Evolutionary conservation across 306 rosid genomes (phyloP).

Genomic region (Rosa persica): DNA sequence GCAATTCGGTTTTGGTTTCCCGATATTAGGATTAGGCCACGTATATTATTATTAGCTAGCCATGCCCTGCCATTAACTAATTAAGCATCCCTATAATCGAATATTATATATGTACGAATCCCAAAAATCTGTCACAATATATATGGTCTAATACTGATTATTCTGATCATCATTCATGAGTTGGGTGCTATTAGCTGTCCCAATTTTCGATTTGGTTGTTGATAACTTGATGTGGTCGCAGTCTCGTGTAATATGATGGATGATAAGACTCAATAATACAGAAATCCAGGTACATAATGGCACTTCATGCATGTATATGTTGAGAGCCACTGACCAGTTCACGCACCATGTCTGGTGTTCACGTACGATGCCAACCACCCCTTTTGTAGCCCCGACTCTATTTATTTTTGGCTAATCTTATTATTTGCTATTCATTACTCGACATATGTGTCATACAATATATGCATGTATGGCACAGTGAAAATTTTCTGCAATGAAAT

Average conservation of each 20-base stretch:
- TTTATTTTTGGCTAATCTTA: background rate
- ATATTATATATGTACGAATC: background rate
- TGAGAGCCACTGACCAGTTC: background rate
- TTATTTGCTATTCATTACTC: background rate
- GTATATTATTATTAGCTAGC: background rate
- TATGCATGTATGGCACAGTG: background rate
- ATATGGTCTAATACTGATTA: background rate
- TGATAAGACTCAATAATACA: background rate
- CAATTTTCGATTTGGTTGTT: conserved; percentile 3
- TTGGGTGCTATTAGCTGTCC: background rate
- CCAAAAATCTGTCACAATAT: background rate
- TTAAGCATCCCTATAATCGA: background rate
- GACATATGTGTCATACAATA: too few species aligned
- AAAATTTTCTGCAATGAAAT: background rate
- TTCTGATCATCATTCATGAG: background rate
- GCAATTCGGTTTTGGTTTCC: background rate
- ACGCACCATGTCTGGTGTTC: background rate
- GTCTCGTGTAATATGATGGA: background rate
- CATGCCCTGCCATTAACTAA: background rate
- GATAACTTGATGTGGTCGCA: background rate
- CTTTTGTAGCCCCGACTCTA: background rate
- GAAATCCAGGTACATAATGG: background rate
- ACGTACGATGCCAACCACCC: background rate
- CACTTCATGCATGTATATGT: background rate
- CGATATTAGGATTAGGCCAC: background rate